phyloP scores from a whole-genome alignment of 768 basidiomycete genomes.

The Termitomyces sp. region DNA sequence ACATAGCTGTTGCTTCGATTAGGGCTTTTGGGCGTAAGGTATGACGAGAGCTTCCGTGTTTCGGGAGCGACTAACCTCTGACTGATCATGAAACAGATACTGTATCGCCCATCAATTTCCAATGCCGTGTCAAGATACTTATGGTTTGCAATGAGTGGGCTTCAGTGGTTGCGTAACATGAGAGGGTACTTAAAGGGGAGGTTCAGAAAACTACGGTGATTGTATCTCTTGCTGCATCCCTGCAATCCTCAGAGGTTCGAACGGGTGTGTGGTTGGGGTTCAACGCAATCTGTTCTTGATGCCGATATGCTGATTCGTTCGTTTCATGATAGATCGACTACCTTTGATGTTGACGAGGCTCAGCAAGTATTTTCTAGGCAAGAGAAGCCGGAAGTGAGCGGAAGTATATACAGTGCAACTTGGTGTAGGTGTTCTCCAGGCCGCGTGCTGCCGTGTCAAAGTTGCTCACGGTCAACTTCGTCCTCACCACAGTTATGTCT shows the following conservation, averaged over 20 bases:
- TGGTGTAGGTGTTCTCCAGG: neutral
- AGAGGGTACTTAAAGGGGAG: no score
- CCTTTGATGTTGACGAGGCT: neutral
- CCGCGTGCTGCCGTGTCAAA: neutral
- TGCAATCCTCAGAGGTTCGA: neutral
- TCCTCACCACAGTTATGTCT: neutral
- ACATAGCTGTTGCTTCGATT: neutral
- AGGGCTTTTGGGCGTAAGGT: neutral
- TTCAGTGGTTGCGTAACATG: neutral
- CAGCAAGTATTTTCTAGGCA: no score
- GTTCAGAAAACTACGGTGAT: neutral
- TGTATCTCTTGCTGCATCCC: neutral
- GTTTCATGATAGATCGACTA: neutral
- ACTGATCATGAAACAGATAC: conserved; percentile 8
- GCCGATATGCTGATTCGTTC: neutral
- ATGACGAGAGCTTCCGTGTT: neutral
- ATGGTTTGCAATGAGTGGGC: neutral
- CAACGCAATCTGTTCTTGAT: neutral
- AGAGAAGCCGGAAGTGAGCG: neutral
- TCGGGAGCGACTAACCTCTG: neutral
- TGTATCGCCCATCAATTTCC: neutral
- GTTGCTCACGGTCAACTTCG: conserved; percentile 8
- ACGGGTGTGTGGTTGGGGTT: neutral
- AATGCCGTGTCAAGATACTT: neutral
- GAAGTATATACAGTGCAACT: neutral